Evolutionary conservation across 2,329 filamentous ascomycete species (phyloP).

Genomic region (Penicillium sp.): DNA sequence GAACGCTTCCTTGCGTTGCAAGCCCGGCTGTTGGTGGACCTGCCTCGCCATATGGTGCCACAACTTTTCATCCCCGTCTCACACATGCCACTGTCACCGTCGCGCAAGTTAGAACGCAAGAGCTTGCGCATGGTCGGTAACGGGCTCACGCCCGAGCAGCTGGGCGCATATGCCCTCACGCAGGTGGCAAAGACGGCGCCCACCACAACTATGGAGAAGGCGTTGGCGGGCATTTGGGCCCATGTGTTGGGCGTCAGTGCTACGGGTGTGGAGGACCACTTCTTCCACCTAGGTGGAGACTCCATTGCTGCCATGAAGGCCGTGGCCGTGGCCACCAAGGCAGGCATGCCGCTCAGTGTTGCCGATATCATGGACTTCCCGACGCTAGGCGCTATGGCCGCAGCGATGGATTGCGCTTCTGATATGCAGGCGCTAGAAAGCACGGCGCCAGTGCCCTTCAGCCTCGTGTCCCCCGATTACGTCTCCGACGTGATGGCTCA

Average conservation of each 20-base stretch:
- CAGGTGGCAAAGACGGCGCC: not conserved
- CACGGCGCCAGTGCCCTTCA: not conserved
- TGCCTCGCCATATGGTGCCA: conserved; percentile 1
- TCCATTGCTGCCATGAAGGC: not conserved
- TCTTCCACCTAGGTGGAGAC: conserved; percentile 1
- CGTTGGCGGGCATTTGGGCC: not conserved
- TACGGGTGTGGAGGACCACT: not conserved
- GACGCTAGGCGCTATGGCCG: not conserved
- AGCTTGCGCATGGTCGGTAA: not conserved
- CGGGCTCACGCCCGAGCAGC: not conserved
- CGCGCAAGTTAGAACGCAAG: conserved; percentile 1
- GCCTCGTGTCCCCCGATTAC: not conserved
- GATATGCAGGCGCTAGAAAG: not conserved
- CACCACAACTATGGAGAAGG: not conserved
- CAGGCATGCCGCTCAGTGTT: not conserved
- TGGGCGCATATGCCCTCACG: not conserved
- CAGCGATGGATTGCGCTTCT: not conserved
- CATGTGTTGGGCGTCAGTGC: not conserved
- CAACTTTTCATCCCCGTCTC: not conserved
- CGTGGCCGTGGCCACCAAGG: not conserved
- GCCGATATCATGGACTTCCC: not conserved
- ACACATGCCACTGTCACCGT: conserved; percentile 2
- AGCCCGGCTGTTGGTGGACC: not conserved
- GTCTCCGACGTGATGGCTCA: not conserved
- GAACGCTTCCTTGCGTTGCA: conserved; percentile 1